A percentile compares a stretch with the other conserved stretches of the same genome.
Evolutionary conservation across 1,284 basidiomycete species (phyloP).

Genomic region (Leccinum fallax): DNA sequence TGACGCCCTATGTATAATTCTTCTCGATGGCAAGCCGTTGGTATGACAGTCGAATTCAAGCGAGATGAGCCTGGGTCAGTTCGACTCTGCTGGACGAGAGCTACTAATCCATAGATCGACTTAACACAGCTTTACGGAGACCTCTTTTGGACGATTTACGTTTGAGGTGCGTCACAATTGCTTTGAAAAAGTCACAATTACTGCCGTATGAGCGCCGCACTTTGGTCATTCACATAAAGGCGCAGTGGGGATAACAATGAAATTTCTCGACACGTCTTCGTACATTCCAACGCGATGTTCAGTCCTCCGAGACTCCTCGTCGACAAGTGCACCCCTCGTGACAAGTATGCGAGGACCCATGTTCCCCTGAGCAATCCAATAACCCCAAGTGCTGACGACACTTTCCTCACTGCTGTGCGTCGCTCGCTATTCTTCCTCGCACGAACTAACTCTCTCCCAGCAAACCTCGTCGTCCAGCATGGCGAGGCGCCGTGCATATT

Average conservation of each 20-base stretch:
- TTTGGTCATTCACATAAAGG: constrained; percentile 31
- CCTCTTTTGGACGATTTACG: constrained; percentile 27
- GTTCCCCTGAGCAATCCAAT: constrained; percentile 31
- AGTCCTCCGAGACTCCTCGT: constrained; percentile 33
- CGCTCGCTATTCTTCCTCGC: neutral
- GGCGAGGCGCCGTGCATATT: constrained; percentile 34
- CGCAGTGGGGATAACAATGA: constrained; percentile 6
- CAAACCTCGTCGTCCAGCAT: constrained; percentile 12
- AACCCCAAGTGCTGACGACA: constrained; percentile 33
- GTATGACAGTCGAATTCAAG: constrained; percentile 23
- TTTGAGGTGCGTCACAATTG: constrained; percentile 16
- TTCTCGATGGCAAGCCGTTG: constrained; percentile 22
- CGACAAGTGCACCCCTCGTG: constrained; percentile 38
- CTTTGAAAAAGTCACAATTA: constrained; percentile 24
- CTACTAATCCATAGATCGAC: constrained; percentile 9
- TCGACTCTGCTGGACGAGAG: constrained; percentile 6
- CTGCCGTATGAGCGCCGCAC: constrained; percentile 8
- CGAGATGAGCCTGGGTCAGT: constrained; percentile 25
- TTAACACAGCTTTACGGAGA: constrained; percentile 17
- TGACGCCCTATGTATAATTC: constrained; percentile 13
- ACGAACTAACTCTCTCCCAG: constrained; percentile 13
- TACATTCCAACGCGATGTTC: constrained; percentile 22
- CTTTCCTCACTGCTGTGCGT: constrained; percentile 26
- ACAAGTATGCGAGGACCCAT: constrained; percentile 36
- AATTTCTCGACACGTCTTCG: constrained; percentile 1